Conservation (phyloP, 305 asterid genomes). For the Rubia tinctorum region DNA sequence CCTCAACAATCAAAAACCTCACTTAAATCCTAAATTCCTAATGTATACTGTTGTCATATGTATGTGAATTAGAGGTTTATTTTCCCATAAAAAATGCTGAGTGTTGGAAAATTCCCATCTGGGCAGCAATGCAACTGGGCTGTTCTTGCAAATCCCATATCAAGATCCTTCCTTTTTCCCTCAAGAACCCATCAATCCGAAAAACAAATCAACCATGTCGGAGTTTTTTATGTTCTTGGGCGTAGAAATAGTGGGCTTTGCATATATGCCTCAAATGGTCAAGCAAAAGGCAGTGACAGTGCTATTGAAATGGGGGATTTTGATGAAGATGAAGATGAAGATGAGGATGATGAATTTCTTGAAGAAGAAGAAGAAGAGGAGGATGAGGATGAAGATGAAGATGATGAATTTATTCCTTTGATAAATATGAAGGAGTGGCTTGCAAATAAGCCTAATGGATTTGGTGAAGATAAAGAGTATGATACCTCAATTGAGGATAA, state of each 20-base stretch:
- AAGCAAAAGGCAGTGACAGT: conserved; percentile 27
- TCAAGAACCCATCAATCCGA: conserved; percentile 31
- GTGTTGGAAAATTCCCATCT: conserved; percentile 42
- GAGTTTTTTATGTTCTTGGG: conserved; percentile 17
- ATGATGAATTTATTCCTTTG: conserved; percentile 52
- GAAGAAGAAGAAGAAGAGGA: conserved; percentile 31
- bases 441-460: conserved; percentile 68
- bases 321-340: conserved; percentile 25
- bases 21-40: neutral
- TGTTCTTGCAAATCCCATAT: conserved; percentile 25
- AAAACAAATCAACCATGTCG: conserved; percentile 23
- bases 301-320: conserved; percentile 44
- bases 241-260: conserved; percentile 34
- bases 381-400: conserved; percentile 21
- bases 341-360: conserved; percentile 17
- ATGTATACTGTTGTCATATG: neutral
- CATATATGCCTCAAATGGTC: conserved; percentile 33
- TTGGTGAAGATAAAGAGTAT: conserved; percentile 84
- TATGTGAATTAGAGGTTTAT: neutral
- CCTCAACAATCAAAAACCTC: neutral
- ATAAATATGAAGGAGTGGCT: conserved; percentile 68
- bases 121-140: conserved; percentile 28
- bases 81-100: conserved; percentile 39
- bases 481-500: conserved; percentile 87
- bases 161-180: conserved; percentile 27